Percentiles rank a stretch among this genome's conserved stretches.
These are phyloP conservation scores for Phytophthora capsici DNA, from an alignment of 352 stramenopile species.

Conservation along the genomic window DNA sequence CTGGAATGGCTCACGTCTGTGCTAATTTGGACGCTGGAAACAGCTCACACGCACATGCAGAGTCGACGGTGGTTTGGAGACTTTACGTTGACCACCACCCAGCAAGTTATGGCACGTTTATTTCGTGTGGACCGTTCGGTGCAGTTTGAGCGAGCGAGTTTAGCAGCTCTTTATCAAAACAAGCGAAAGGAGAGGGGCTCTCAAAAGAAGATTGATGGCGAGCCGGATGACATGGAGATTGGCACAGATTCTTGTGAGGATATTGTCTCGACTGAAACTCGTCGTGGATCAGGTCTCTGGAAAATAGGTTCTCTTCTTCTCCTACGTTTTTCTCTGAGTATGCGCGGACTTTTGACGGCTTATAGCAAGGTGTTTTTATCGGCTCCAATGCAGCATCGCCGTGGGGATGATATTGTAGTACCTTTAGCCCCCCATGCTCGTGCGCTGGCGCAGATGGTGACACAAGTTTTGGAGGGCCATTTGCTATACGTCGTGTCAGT, in stretches of 20 bases:
- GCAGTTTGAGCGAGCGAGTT: constrained; percentile 73
- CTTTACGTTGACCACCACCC: constrained; percentile 61
- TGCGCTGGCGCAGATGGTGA: constrained; percentile 50
- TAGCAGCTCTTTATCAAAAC: constrained; percentile 64
- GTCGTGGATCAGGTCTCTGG: constrained; percentile 55
- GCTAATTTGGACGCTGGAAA: constrained; percentile 81
- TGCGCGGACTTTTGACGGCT: constrained; percentile 64
- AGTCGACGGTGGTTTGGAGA: constrained; percentile 83
- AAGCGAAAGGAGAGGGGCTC: constrained; percentile 25
- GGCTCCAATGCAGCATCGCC: constrained; percentile 63
- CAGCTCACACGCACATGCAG: constrained; percentile 72
- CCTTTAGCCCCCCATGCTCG: constrained; percentile 67
- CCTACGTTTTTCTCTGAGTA: constrained; percentile 78
- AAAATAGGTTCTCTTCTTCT: constrained; percentile 83
- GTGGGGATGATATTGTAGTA: constrained; percentile 64
- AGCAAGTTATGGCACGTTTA: constrained; percentile 64
- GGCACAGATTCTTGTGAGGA: background rate
- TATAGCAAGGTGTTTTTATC: constrained; percentile 79
- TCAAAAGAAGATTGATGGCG: constrained; percentile 6
- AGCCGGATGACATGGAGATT: constrained; percentile 29
- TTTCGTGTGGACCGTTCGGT: constrained; percentile 76
- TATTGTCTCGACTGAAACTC: constrained; percentile 3
- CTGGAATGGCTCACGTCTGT: constrained; percentile 84
- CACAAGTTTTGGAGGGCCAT: constrained; percentile 54
- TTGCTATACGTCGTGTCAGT: constrained; percentile 59